Evolutionary conservation across 1,284 basidiomycete genomes (phyloP).

Genomic region (Malassezia furfur): DNA sequence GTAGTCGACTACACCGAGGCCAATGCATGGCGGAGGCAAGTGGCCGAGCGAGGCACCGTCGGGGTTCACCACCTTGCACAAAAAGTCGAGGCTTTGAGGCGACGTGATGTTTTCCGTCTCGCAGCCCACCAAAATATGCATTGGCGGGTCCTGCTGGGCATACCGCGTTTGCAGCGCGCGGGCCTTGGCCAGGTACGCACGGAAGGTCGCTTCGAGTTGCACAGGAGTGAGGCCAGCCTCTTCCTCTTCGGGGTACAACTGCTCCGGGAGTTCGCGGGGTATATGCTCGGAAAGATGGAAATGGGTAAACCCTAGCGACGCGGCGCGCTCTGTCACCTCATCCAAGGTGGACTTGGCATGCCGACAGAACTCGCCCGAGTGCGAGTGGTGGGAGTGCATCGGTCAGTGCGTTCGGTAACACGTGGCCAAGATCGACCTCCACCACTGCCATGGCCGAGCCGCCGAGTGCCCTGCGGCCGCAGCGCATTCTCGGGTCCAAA

Average conservation of each 20-base stretch:
- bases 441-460: background rate
- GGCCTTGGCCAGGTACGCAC: conserved; percentile 64
- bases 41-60: background rate
- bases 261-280: conserved; percentile 67
- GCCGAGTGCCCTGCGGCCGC: background rate
- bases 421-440: background rate
- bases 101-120: conserved; percentile 82
- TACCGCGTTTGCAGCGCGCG: conserved; percentile 57
- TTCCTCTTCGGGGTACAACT: conserved; percentile 87
- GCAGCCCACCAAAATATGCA: conserved; percentile 74
- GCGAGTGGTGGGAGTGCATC: conserved; percentile 65
- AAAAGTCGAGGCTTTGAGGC: conserved; percentile 56
- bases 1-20: conserved; percentile 60
- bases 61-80: conserved; percentile 50
- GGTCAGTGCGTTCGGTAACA: background rate
- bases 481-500: conserved; percentile 16
- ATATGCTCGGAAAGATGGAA: conserved; percentile 92
- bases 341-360: conserved; percentile 72
- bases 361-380: conserved; percentile 91
- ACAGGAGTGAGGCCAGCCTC: conserved; percentile 51
- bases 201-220: conserved; percentile 57
- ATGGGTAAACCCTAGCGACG: conserved; percentile 64
- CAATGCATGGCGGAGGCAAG: conserved; percentile 7
- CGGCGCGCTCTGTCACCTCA: conserved; percentile 69
- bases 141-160: conserved; percentile 32